Evolutionary conservation across 2,329 filamentous ascomycete genomes (phyloP).

Genomic region (Elsinoe necatrix): DNA sequence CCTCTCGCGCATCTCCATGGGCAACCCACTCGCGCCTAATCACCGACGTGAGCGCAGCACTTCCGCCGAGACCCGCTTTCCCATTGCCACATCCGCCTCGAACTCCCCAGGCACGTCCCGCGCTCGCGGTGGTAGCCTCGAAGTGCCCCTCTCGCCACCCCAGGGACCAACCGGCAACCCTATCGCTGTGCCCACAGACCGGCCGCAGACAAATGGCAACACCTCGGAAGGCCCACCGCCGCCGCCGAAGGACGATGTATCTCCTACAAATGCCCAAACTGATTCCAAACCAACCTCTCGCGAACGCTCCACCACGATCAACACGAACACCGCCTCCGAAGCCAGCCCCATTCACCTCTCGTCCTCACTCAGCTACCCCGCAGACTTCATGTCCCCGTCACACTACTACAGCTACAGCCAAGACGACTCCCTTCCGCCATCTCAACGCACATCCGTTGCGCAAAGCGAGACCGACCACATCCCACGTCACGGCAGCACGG

Average conservation of each 20-base stretch:
- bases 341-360: slow-evolving; percentile 18
- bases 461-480: slow-evolving; percentile 21
- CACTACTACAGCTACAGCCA: slow-evolving; percentile 23
- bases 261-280: slow-evolving; percentile 22
- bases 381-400: slow-evolving; percentile 22
- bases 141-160: slow-evolving; percentile 57
- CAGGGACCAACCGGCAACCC: slow-evolving; percentile 16
- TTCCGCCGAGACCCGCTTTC: slow-evolving; percentile 63
- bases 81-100: slow-evolving; percentile 52
- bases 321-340: slow-evolving; percentile 12
- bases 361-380: slow-evolving; percentile 24
- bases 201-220: slow-evolving; percentile 13
- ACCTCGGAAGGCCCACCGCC: slow-evolving; percentile 14
- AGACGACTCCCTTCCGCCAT: slow-evolving; percentile 14
- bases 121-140: slow-evolving; percentile 57
- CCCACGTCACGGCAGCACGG: slow-evolving; percentile 17
- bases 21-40: slow-evolving; percentile 20
- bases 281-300: slow-evolving; percentile 18
- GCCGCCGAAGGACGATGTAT: slow-evolving; percentile 24
- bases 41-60: slow-evolving; percentile 77
- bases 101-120: slow-evolving; percentile 27
- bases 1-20: slow-evolving; percentile 16
- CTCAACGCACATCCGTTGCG: slow-evolving; percentile 19
- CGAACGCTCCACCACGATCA: slow-evolving; percentile 16
- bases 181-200: slow-evolving; percentile 12